Evolutionary conservation across 768 basidiomycete genomes (phyloP), one percentile per base, ranked within the genome.

Genomic region (Suillus subaureus): DNA sequence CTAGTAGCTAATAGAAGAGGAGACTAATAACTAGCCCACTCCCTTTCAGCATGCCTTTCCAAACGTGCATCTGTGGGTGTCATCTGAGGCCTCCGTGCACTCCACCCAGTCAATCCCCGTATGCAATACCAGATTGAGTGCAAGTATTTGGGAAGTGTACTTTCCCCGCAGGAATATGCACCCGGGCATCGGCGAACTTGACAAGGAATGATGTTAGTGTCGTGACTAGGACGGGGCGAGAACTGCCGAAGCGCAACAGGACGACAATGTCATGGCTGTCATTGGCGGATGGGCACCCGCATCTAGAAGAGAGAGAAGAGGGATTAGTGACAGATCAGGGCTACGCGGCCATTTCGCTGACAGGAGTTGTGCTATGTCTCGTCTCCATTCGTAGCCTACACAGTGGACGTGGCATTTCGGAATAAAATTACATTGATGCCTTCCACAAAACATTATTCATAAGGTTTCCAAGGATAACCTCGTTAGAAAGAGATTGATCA

Each of bases 361-460:
- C 88, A 87, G 70, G 23, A 89, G 77, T 26, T 74, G 72, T 31
- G 70, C 64, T 16, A 79, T 70, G 70, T 87, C 81, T 47, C 73
- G 73, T 28, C 91, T 90, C 91, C 92, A 93, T 68, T 87, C 87
- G 73, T 89, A 87, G 18, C 86, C 87, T 40, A 69, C 61, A 54
- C 79, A 83, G 37, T 77, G 67, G 7, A 91, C 81, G 1, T 67
- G 69, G 67, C 85, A 87, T 2, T 75, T 72, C 0, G 72, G 49
- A 4, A 75, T 69, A 40, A 85, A 79, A 15, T 78, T 68, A 0
- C 63, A 31, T 5, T 55, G 64, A 70, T 92, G 91, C 61, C 81
- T 72, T 31, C 82, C 79, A 8, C 43, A n/a, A 21, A 3, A 90
- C 79, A 70, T 92, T 93, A 4, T 68, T 70, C 49, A 71, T 69